A percentile compares a stretch with the other conserved stretches of the same genome.
These are phyloP conservation scores for Eutrema salsugineum DNA, from an alignment of 441 rosid species.

Conservation along the genomic window DNA sequence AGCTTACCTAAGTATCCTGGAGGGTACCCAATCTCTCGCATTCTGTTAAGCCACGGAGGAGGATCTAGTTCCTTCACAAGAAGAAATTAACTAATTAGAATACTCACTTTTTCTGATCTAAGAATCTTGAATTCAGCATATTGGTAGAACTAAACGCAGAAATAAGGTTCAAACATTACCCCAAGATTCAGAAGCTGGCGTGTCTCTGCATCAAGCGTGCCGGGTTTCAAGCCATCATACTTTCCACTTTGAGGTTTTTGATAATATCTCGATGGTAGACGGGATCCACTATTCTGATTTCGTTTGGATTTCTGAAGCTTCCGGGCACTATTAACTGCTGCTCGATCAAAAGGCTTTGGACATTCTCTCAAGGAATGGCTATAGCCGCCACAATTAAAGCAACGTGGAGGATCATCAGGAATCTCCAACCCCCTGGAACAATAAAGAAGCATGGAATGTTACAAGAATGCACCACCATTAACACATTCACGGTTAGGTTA, in stretches of 20 bases:
- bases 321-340: conserved; percentile 83
- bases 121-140: not conserved
- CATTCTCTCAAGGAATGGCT: conserved; percentile 86
- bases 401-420: conserved; percentile 70
- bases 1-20: conserved; percentile 89
- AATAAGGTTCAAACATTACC: conserved; percentile 44
- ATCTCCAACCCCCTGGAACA: conserved; percentile 70
- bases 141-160: not conserved
- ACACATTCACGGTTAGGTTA: not conserved
- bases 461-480: not conserved
- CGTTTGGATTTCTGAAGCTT: conserved; percentile 67
- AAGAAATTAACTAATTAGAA: not conserved
- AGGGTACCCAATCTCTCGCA: conserved; percentile 96
- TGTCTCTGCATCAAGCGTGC: conserved; percentile 77
- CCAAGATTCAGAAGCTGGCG: conserved; percentile 74
- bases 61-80: conserved; percentile 85
- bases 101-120: not conserved
- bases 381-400: conserved; percentile 95
- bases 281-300: conserved; percentile 58
- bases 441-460: conserved; percentile 9
- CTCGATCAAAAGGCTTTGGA: conserved; percentile 80
- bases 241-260: conserved; percentile 72
- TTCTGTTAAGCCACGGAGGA: conserved; percentile 95
- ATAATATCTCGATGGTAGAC: conserved; percentile 73
- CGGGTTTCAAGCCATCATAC: conserved; percentile 86